These are phyloP conservation scores for Trichosporon sp. DNA, from an alignment of 1,284 basidiomycete species.

Conservation along the genomic window DNA sequence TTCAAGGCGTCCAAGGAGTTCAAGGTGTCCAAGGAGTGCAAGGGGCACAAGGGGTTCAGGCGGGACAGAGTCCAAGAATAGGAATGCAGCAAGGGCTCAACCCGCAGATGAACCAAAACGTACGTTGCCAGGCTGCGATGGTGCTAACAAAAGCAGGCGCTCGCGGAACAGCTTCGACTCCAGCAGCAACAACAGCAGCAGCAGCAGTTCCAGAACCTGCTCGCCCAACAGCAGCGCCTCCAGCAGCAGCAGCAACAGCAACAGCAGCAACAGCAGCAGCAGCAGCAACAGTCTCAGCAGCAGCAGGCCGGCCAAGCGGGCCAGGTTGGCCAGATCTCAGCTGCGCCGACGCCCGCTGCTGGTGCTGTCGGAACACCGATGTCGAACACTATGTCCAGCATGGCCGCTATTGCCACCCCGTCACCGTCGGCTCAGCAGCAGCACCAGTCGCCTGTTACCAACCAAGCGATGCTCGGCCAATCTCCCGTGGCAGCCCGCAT, in stretches of 20 bases:
- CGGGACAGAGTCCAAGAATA: constrained; percentile 12
- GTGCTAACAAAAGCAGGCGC: not conserved
- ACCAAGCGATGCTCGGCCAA: constrained; percentile 13
- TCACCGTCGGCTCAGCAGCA: constrained; percentile 15
- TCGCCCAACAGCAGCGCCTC: constrained; percentile 15
- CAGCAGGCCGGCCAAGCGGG: constrained; percentile 6
- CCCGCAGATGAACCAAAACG: constrained; percentile 20
- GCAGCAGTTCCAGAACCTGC: constrained; percentile 19
- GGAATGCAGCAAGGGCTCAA: constrained; percentile 16
- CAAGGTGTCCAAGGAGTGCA: not conserved
- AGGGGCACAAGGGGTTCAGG: not conserved
- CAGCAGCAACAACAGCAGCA: constrained; percentile 18
- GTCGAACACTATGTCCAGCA: constrained; percentile 4
- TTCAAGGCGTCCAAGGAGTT: not conserved
- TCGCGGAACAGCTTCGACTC: constrained; percentile 10
- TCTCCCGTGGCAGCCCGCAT: constrained; percentile 20
- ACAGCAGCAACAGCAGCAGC: constrained; percentile 16
- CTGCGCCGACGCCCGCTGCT: constrained; percentile 7
- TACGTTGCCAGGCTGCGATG: not conserved
- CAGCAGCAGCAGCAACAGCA: constrained; percentile 12
- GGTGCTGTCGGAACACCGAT: constrained; percentile 15
- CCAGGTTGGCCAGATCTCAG: not conserved
- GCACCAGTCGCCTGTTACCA: constrained; percentile 19
- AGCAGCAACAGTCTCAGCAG: constrained; percentile 15
- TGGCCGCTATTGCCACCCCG: constrained; percentile 15